Evolutionary conservation across 305 asterid species (phyloP).

Genomic region (Fraxinus velutina): DNA sequence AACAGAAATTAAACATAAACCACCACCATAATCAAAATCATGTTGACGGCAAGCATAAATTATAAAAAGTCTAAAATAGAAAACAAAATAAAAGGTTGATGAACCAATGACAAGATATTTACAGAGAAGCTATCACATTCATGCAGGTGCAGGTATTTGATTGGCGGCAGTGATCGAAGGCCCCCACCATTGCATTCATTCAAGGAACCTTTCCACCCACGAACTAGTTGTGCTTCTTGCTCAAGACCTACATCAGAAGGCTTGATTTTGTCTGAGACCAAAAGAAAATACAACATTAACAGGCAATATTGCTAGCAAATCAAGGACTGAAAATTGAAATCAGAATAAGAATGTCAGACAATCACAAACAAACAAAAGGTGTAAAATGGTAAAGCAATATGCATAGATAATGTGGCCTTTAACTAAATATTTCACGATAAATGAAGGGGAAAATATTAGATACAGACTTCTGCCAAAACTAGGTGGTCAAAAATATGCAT

Average conservation of each 20-base stretch:
- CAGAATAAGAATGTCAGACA: background rate
- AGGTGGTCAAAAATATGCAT: background rate
- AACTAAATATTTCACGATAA: background rate
- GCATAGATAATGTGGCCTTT: background rate
- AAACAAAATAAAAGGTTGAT: background rate
- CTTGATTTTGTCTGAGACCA: conserved; percentile 78
- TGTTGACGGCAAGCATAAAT: conserved; percentile 6
- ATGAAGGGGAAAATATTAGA: background rate
- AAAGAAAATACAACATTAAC: conserved; percentile 25
- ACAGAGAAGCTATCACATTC: conserved; percentile 90
- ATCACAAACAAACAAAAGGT: background rate
- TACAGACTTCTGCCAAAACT: background rate
- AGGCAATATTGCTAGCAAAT: conserved; percentile 9
- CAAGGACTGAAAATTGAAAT: background rate
- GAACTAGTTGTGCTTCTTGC: conserved; percentile 81
- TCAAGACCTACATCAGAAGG: conserved; percentile 98
- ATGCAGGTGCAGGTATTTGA: conserved; percentile 78
- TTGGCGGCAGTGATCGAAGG: conserved; percentile 47
- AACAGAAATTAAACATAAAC: background rate
- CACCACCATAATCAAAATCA: background rate
- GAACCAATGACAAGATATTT: conserved; percentile 32
- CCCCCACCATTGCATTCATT: conserved; percentile 50
- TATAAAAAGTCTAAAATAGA: background rate
- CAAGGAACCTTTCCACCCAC: conserved; percentile 63
- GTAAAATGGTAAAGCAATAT: background rate